A percentile compares a stretch with the other conserved stretches of the same genome.
Evolutionary conservation across 2,329 filamentous ascomycete species (phyloP).

Genomic region (Mycogone perniciosa): DNA sequence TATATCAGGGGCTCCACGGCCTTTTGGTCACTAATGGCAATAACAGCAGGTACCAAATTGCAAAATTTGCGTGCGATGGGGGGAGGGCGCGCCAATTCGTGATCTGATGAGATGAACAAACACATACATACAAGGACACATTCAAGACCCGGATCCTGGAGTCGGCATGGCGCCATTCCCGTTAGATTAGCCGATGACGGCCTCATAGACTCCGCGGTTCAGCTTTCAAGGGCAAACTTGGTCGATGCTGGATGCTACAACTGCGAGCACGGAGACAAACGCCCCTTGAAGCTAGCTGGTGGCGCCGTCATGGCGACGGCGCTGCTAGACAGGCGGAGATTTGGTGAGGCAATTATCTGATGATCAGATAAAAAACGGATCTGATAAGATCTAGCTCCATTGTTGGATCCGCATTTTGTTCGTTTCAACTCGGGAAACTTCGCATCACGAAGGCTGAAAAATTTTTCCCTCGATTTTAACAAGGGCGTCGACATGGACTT

Average conservation of each 20-base stretch:
- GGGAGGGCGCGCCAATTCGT: slow-evolving; percentile 22
- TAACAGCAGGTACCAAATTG: too few relatives aligned
- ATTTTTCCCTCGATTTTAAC: not conserved
- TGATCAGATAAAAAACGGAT: slow-evolving; percentile 48
- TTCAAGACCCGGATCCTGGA: not conserved
- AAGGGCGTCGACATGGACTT: not conserved
- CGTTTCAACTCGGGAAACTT: slow-evolving; percentile 1
- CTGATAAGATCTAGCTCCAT: slow-evolving; percentile 32
- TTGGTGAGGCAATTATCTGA: slow-evolving; percentile 45
- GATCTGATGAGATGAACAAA: slow-evolving; percentile 47
- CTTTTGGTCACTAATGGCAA: too few relatives aligned
- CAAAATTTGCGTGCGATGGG: too few relatives aligned
- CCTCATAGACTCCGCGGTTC: not conserved
- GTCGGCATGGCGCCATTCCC: not conserved
- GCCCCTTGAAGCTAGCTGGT: slow-evolving; percentile 2
- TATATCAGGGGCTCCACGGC: not conserved
- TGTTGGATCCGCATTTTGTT: slow-evolving; percentile 7
- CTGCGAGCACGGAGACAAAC: slow-evolving; percentile 11
- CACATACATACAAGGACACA: not conserved
- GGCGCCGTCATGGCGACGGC: not conserved
- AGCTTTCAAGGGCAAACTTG: not conserved
- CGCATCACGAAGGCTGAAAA: slow-evolving; percentile 1
- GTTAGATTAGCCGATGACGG: slow-evolving; percentile 8
- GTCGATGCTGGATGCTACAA: not conserved
- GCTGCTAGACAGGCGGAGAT: slow-evolving; percentile 21